These are phyloP conservation scores for Ganoderma lingzhi DNA, from an alignment of 1,284 basidiomycete genomes.

Conservation along the genomic window DNA sequence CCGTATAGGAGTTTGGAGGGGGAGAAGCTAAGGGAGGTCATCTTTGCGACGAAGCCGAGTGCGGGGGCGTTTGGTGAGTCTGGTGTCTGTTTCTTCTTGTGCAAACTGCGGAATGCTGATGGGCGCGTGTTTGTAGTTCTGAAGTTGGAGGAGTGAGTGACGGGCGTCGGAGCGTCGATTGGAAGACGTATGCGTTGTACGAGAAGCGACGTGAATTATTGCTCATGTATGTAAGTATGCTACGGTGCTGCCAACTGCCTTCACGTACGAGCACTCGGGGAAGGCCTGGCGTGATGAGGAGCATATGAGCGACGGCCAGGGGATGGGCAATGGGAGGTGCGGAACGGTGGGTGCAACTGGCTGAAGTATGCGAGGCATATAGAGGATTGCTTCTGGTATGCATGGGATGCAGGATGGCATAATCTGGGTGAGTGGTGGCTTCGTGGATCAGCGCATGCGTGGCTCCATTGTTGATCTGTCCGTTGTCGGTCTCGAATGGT, in stretches of 20 bases:
- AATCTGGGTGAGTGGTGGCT: no score
- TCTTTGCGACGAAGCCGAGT: slow-evolving; percentile 89
- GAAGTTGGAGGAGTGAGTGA: neutral
- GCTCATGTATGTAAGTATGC: neutral
- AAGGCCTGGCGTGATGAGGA: no score
- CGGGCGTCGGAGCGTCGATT: neutral
- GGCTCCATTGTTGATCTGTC: no score
- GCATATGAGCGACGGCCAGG: no score
- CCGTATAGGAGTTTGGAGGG: slow-evolving; percentile 69
- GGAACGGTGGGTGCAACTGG: no score
- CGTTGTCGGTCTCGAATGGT: no score
- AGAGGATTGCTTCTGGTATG: no score
- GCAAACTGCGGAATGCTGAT: neutral
- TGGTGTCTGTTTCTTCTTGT: neutral
- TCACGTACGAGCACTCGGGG: no score
- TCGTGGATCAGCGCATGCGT: no score
- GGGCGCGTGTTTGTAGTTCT: neutral
- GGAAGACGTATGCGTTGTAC: neutral
- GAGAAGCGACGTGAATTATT: slow-evolving; percentile 1
- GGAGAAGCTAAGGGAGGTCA: slow-evolving; percentile 70
- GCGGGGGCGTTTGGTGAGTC: slow-evolving; percentile 82
- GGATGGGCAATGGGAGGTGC: no score
- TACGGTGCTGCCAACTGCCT: neutral
- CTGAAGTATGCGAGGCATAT: no score
- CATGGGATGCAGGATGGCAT: no score